Evolutionary conservation across 1,139 yeast genomes (phyloP), one percentile per base, ranked within the genome.

Genomic region (Sugiyamaella japonica): DNA sequence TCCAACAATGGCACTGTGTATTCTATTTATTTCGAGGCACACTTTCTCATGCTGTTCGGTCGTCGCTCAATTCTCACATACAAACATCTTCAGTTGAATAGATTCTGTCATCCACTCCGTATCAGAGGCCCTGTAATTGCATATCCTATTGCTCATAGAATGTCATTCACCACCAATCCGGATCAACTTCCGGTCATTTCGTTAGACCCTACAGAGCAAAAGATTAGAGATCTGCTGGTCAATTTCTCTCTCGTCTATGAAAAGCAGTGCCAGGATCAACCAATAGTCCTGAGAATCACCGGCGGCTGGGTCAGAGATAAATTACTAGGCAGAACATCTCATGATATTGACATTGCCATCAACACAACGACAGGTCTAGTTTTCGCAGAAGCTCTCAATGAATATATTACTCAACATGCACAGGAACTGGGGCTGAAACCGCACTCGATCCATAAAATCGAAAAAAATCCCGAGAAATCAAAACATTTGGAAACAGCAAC

Each of bases 241-340:
- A 58, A 61, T 31, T 73, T 64, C 50, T 60, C 69, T 12, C 42
- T 44, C 12, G 63, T 64, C 48, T 62, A 64, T 44, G 58, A 58
- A 40, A 17, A 55, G 34, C 34, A 29, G n/a, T 7, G 41, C 31
- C 28, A 40, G 37, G 13, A 9, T 25, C 13, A 20, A 36, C 67
- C 67, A 3, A 61, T 84, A 20, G 84, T 80, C 32, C 76, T 91
- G 17, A 72, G 99, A 59, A 87, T 93, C 63, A 91, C 98, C 0
- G 99, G 99, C 32, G 99, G 99, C 0, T 93, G 99, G 99, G 99
- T 93, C 5, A 79, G 99, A 64, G 99, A 93, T 70, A 93, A 93
- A 73, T 73, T 93, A 38, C 74, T 95, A 39, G 95, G 95, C 0
- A 77, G 79, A 49, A 83, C 81, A 32, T 85, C 95, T 53, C 84